A percentile compares a stretch with the other conserved stretches of the same genome.
Conservation (phyloP, 352 stramenopile genomes). For the Pythium insidiosum region DNA sequence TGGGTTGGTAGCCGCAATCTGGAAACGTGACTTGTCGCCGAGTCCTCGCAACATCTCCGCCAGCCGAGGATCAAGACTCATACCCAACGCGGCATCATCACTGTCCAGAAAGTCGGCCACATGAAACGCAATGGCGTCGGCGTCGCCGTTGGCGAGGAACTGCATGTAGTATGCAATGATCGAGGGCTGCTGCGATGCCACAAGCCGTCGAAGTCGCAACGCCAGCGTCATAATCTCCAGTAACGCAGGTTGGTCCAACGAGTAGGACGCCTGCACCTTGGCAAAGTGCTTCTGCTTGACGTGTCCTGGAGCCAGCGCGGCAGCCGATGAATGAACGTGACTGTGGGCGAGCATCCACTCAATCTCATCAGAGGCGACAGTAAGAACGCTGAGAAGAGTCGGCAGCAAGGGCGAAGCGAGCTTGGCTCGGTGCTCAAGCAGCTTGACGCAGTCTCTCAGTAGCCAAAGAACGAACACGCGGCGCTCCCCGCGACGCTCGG, state of each 20-base stretch:
- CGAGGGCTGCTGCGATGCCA: slow-evolving; percentile 3
- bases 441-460: slow-evolving; percentile 18
- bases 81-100: neutral
- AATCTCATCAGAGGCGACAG: slow-evolving; percentile 31
- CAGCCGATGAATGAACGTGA: no score
- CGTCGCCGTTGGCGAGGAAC: slow-evolving; percentile 33
- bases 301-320: slow-evolving; percentile 31
- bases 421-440: slow-evolving; percentile 31
- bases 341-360: slow-evolving; percentile 42
- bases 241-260: neutral
- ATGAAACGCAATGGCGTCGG: slow-evolving; percentile 33
- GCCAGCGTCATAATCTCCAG: slow-evolving; percentile 1
- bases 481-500: slow-evolving; percentile 23
- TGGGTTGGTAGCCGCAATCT: slow-evolving; percentile 1
- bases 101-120: slow-evolving; percentile 20
- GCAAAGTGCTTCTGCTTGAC: slow-evolving; percentile 49
- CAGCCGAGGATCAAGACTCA: slow-evolving; percentile 6
- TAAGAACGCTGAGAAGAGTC: slow-evolving; percentile 26
- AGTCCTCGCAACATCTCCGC: slow-evolving; percentile 35
- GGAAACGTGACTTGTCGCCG: slow-evolving; percentile 20
- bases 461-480: slow-evolving; percentile 32
- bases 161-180: slow-evolving; percentile 12
- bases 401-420: slow-evolving; percentile 38
- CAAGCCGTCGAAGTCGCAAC: slow-evolving; percentile 1
- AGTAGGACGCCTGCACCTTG: slow-evolving; percentile 14